A percentile compares a stretch with the other conserved stretches of the same genome.
These are phyloP conservation scores for Suillus cothurnatus DNA, from an alignment of 768 basidiomycete species.

Conservation along the genomic window DNA sequence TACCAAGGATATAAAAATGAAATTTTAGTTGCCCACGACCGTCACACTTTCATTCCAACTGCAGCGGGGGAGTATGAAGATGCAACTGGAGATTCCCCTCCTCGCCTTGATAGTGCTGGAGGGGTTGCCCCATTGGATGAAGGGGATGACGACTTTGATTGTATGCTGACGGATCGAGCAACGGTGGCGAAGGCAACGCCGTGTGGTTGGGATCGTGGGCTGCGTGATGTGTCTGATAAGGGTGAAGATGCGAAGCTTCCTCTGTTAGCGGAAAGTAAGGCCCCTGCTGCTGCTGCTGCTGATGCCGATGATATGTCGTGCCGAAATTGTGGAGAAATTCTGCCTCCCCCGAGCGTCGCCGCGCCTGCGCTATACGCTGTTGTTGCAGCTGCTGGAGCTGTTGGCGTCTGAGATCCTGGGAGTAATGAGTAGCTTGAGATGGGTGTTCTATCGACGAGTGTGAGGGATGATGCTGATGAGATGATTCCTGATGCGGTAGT, in stretches of 20 bases:
- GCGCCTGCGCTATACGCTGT: constrained; percentile 36
- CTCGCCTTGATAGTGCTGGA: constrained; percentile 38
- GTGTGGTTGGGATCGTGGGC: constrained; percentile 33
- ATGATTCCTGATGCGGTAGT: constrained; percentile 48
- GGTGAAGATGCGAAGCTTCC: constrained; percentile 34
- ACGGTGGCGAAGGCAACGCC: constrained; percentile 33
- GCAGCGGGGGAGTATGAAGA: constrained; percentile 47
- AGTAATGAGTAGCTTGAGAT: constrained; percentile 40
- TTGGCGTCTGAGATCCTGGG: constrained; percentile 50
- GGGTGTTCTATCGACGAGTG: constrained; percentile 51
- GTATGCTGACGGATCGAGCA: constrained; percentile 34
- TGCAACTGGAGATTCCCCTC: constrained; percentile 42
- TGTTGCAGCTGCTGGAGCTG: constrained; percentile 43
- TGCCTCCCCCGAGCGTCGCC: constrained; percentile 36
- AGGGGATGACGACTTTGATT: constrained; percentile 33
- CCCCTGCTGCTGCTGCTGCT: constrained; percentile 32
- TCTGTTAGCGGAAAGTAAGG: constrained; percentile 27
- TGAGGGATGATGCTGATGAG: constrained; percentile 49
- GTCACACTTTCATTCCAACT: constrained; percentile 51
- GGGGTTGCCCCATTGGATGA: constrained; percentile 35
- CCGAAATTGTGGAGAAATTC: constrained; percentile 42
- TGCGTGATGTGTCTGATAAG: constrained; percentile 38
- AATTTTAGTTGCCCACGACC: background rate
- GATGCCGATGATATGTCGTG: constrained; percentile 33
- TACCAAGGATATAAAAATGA: constrained; percentile 30